phyloP scores from a whole-genome alignment of 176 grass and related monocot genomes.

The Poa annua region DNA sequence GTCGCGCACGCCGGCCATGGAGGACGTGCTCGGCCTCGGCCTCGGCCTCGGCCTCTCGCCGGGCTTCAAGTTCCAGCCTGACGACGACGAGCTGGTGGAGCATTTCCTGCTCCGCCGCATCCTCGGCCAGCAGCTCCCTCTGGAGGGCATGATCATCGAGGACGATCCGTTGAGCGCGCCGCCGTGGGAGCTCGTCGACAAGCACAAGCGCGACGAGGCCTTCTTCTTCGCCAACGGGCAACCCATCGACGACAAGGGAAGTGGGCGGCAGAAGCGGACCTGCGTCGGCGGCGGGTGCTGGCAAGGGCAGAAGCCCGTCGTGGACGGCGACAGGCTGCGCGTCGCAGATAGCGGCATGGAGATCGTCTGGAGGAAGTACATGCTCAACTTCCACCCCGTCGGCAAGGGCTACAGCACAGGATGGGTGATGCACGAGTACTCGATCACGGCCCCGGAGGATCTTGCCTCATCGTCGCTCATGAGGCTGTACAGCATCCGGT shows the following conservation, averaged over 20 bases:
- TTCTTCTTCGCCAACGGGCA: constrained; percentile 21
- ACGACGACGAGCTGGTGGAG: neutral
- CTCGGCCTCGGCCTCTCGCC: neutral
- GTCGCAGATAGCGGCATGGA: neutral
- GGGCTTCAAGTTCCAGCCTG: neutral
- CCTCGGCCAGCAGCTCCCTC: neutral
- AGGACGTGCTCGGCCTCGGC: neutral
- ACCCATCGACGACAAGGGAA: neutral
- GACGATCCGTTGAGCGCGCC: neutral
- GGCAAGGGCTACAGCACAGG: constrained; percentile 6
- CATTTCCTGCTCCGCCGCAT: neutral
- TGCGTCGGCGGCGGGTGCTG: neutral
- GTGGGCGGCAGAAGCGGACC: neutral
- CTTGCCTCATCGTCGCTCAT: neutral
- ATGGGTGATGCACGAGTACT: constrained; percentile 53
- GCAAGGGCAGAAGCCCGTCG: neutral
- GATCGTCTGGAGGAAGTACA: constrained; percentile 26
- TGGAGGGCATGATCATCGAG: constrained; percentile 12
- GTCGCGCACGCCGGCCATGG: neutral
- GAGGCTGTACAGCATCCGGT: neutral
- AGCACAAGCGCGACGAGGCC: neutral
- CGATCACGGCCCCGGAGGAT: neutral
- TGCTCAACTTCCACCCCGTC: constrained; percentile 4
- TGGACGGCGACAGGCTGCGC: neutral
- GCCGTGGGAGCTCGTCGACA: constrained; percentile 35